Conservation (phyloP, 1,284 basidiomycete genomes). For the Takashimella koratensis region DNA sequence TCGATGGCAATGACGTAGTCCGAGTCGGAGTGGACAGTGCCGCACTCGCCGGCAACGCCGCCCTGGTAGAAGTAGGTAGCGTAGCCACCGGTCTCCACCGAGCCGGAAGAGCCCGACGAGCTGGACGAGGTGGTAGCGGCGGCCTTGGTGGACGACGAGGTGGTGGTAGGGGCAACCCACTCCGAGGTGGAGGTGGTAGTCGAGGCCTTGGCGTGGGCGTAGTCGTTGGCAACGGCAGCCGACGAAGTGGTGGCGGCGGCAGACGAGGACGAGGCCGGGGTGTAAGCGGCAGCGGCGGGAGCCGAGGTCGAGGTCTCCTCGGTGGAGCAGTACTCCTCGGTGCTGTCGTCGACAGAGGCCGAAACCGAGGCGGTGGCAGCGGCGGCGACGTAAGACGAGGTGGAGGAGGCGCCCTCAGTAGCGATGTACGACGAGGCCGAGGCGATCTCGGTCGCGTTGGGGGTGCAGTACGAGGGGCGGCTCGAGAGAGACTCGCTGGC, state of each 20-base stretch:
- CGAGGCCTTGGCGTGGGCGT: constrained; percentile 10
- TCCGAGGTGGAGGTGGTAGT: constrained; percentile 13
- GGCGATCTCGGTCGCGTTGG: constrained; percentile 32
- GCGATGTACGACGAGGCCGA: constrained; percentile 23
- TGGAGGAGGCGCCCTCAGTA: constrained; percentile 11
- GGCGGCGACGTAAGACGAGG: constrained; percentile 16
- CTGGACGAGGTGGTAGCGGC: constrained; percentile 19
- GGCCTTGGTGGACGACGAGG: constrained; percentile 12
- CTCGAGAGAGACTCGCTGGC: constrained; percentile 54
- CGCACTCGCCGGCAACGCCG: constrained; percentile 60
- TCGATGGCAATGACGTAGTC: constrained; percentile 63
- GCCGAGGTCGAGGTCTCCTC: constrained; percentile 12
- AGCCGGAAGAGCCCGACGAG: constrained; percentile 15
- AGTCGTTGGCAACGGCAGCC: constrained; percentile 10
- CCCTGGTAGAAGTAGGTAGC: constrained; percentile 71
- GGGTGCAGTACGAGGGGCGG: constrained; percentile 58
- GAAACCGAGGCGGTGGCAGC: constrained; percentile 27
- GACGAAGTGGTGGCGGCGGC: constrained; percentile 5
- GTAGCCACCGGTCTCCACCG: constrained; percentile 31
- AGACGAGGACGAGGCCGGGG: constrained; percentile 1
- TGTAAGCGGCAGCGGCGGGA: constrained; percentile 11
- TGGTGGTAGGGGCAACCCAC: constrained; percentile 17
- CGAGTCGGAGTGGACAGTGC: constrained; percentile 61
- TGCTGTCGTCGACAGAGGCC: constrained; percentile 15
- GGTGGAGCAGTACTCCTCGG: constrained; percentile 4